Evolutionary conservation across 2,329 filamentous ascomycete genomes (phyloP), one percentile per base, ranked within the genome.

Genomic region (Diaporthe nobilis): DNA sequence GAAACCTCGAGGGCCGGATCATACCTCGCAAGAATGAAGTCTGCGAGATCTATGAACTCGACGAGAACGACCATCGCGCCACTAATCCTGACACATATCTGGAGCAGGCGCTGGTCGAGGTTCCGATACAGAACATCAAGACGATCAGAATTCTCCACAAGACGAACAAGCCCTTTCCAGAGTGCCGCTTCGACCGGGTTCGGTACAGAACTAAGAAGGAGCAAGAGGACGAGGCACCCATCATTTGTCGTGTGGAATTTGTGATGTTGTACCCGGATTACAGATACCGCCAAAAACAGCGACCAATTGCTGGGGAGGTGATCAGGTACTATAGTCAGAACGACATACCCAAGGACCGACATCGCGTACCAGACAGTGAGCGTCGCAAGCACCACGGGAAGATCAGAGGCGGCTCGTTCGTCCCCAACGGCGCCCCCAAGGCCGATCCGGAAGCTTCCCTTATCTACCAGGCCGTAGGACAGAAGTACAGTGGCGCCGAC

Each of bases 401-500:
- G 10, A 74, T 83, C 1, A 79, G 72, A 0, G 87, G 87, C 5
- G 87, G 87, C 3, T 82, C 85, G 0, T 83, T 84, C 70, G 80
- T 81, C 22, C 81, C 81, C 72, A 81, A 76, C 79, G 78, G 22
- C 6, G 28, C 57, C 28, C 37, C n/a, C 13, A 20, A 65, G 47
- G 53, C 28, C 37, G 25, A 22, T 7, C 39, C 47, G 22, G 44
- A 42, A 17, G 12, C 17, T 22, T 28, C 6, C 25, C 17, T 49
- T 20, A 71, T 44, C 13, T 63, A 67, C 15, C 73, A 80, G 22
- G 44, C 75, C 0, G 75, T 73, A 0, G 82, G 82, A 0, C 88
- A 90, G 61, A 86, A 85, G 53, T 94, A 94, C 76, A 94, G 91
- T 0, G 90, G 93, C 34, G 93, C 91, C 1, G 95, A 97, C 80